phyloP scores from a whole-genome alignment of 352 stramenopile species.

The Thraustochytrium sp. region DNA sequence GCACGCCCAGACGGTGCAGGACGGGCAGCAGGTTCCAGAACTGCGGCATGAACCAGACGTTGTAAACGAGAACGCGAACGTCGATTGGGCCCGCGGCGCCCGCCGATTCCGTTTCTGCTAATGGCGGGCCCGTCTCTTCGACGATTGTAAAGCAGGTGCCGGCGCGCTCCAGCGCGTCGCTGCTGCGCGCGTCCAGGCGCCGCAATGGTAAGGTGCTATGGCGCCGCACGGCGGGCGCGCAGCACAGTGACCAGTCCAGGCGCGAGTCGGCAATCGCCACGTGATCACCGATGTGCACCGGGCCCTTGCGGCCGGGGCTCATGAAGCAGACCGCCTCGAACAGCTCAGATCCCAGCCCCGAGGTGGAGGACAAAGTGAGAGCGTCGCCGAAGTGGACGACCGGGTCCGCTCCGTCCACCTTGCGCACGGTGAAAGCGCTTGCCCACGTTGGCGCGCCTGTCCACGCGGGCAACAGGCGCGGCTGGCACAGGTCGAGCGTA shows the following conservation, averaged over 20 bases:
- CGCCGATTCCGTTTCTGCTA: neutral
- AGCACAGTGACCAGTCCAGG: too few relatives aligned
- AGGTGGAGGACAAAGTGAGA: neutral
- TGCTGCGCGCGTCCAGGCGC: too few relatives aligned
- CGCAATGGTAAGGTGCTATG: neutral
- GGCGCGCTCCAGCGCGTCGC: too few relatives aligned
- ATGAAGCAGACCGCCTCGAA: too few relatives aligned
- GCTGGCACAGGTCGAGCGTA: neutral
- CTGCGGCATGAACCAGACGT: neutral
- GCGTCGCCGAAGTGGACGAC: neutral
- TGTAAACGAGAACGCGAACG: neutral
- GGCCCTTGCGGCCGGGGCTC: neutral
- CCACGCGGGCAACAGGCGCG: too few relatives aligned
- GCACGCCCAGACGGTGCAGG: neutral
- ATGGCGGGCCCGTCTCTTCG: neutral
- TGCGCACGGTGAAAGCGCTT: neutral
- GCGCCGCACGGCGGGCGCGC: too few relatives aligned
- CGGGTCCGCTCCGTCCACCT: neutral
- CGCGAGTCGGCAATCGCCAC: too few relatives aligned
- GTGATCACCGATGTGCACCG: neutral
- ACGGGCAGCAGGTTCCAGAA: neutral
- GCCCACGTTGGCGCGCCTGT: too few relatives aligned
- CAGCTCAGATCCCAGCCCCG: too few relatives aligned
- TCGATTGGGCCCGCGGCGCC: neutral
- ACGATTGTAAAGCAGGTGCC: neutral